Evolutionary conservation across 306 rosid genomes (phyloP), one percentile per base, ranked within the genome.

Genomic region (Potentilla sterilis): DNA sequence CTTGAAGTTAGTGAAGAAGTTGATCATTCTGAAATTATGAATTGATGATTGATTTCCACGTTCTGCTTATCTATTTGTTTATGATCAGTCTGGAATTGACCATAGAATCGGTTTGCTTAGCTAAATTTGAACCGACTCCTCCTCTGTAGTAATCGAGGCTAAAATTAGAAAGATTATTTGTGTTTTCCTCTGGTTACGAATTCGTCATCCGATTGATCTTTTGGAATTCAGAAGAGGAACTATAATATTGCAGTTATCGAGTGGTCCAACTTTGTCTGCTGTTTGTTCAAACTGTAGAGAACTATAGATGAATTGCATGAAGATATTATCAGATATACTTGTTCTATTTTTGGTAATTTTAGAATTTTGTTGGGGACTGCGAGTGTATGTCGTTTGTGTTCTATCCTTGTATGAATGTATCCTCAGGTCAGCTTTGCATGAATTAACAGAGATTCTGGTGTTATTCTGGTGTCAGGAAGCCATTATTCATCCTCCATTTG

Each of bases 401-500:
- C 21, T 28, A 13, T 22, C 41, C 24, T 12, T 49, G 59, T 16
- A 18, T 52, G 37, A 6, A 11, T 40, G 15, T 4, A 21, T 22
- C 16, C 9, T 73, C 12, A 40, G 4, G 11, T 67, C 51, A 18
- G 13, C 11, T 59, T 47, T 42, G n/a, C 58, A 61, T 19, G 44
- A 19, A 59, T 74, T 21, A 72, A 58, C 21, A 42, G 43, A 40
- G 49, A 48, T 59, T 37, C 14, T 74, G 87, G 49, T 84, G 35
- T 3, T 79, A 83, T 74, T 64, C 15, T 74, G 86, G 49, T 84
- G 22, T 7, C 80, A 89, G 92, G 97, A 89, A 87, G 97, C 96
- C 63, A 89, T 93, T 81, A 73, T 93, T 77, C 69, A 85, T 87
- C 98, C 98, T 71, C 97, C 98, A 67, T 93, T 85, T 85, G 96